Base-by-base conservation (phyloP, 768 basidiomycete genomes). In the Panaeolus papilionaceus region DNA sequence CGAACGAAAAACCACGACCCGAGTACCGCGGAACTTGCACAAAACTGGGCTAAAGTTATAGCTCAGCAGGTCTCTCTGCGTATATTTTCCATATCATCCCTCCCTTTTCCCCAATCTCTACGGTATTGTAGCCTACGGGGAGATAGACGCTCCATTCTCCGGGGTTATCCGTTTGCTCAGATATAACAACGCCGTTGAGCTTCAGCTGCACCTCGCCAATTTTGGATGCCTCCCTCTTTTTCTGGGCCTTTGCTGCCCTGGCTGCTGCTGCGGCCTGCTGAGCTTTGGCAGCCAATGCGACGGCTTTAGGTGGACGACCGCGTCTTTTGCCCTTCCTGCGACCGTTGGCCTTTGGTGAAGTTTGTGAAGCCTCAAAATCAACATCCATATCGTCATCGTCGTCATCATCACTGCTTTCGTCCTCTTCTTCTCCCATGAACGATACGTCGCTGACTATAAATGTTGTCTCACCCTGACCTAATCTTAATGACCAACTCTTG, bases 101-200 rank as follows among this genome's bases (percentile, higher is more conserved):
- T 39, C 86, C 89, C 72, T 84, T 85, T 79, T 92, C 91, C 39
- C 92, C 92, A 28, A 95, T 79, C 75, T 94, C 93, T 37, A 95
- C 75, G 18, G 88, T 78, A 71, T 87, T 92, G 4, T 81, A 72
- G 14, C 93, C 93, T 4, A 80, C 74, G 0, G 85, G 81, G 18
- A 93, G 77, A 18, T 85, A 83, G 16, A 92, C 78, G 70, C 85
- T 83, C 93, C 93, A 94, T 64, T 84, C 77, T 0, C 85, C 85
- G 54, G 80, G 76, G 18, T 79, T 77, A 28, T 83, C 85, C 42
- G 83, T 76, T 58, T 82, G 81, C 65, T 83, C 83, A 37, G 82
- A 79, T 20, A 88, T 77, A 3, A 83, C 64, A 38, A 81, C 75
- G 12, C 89, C 88, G 72, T 93, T 92, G 65, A 92, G 70, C 75